Evolutionary conservation across 352 stramenopile genomes (phyloP).

Genomic region (Globisporangium alternatum): DNA sequence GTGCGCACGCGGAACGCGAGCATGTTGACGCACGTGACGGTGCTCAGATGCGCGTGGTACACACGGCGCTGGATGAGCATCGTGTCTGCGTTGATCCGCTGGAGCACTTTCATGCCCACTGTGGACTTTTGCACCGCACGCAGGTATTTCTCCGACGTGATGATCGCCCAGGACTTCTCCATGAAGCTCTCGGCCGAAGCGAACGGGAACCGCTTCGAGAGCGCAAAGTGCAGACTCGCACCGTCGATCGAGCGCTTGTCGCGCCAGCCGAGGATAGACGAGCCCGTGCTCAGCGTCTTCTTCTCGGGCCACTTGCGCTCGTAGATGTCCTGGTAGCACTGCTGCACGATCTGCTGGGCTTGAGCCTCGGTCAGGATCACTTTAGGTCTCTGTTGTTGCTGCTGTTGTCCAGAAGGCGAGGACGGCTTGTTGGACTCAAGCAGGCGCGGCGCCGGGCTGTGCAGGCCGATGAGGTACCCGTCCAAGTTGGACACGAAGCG

Average conservation of each 20-base stretch:
- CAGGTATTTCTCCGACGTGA: constrained; percentile 39
- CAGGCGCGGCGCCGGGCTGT: not conserved
- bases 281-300: constrained; percentile 34
- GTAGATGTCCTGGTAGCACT: constrained; percentile 49
- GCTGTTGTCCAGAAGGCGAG: not conserved
- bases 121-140: constrained; percentile 46
- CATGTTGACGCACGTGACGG: constrained; percentile 33
- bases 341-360: constrained; percentile 33
- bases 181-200: constrained; percentile 33
- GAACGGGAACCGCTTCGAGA: constrained; percentile 29
- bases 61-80: constrained; percentile 40
- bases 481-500: constrained; percentile 17
- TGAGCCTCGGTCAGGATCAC: constrained; percentile 1
- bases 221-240: constrained; percentile 41
- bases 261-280: constrained; percentile 42
- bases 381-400: not conserved
- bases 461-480: constrained; percentile 13
- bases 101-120: constrained; percentile 37
- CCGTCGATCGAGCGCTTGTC: constrained; percentile 47
- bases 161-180: constrained; percentile 46
- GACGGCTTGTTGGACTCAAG: not conserved
- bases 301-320: constrained; percentile 27
- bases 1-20: constrained; percentile 18
- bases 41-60: constrained; percentile 42
- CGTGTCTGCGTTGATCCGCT: constrained; percentile 45